phyloP scores from a whole-genome alignment of 148 eudicot species.

The Rhododendron williamsianum region DNA sequence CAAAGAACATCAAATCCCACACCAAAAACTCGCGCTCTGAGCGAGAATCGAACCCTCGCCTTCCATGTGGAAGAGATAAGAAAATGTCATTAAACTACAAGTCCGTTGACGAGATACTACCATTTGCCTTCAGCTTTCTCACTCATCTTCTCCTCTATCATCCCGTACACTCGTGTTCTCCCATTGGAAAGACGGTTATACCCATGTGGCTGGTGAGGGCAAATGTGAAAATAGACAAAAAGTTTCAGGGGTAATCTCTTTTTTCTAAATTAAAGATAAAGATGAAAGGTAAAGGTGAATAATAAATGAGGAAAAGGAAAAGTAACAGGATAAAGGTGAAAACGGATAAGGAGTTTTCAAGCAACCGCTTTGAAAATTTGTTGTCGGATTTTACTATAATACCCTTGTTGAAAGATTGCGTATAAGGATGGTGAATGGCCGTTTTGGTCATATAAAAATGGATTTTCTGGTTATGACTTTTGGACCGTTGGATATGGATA shows the following conservation, averaged over 20 bases:
- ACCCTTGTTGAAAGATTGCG: neutral
- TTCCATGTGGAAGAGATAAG: too few species aligned
- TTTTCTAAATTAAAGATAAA: neutral
- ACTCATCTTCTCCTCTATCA: neutral
- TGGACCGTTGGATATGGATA: neutral
- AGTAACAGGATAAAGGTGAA: neutral
- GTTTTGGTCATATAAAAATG: neutral
- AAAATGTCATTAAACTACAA: too few species aligned
- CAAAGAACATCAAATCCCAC: too few species aligned
- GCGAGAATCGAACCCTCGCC: too few species aligned
- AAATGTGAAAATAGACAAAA: neutral
- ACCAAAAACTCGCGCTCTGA: too few species aligned
- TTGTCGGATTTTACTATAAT: neutral
- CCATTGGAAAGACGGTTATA: neutral
- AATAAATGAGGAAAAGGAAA: neutral
- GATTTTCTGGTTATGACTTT: slow-evolving; percentile 8
- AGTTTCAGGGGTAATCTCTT: neutral
- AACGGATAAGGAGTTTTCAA: neutral
- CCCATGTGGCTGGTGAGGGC: neutral
- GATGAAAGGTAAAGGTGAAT: neutral
- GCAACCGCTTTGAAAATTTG: neutral
- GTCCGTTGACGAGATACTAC: too few species aligned
- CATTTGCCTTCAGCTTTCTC: neutral
- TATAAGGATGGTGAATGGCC: neutral
- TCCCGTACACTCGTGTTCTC: neutral